A percentile compares a stretch with the other conserved stretches of the same genome.
Evolutionary conservation across 1,284 basidiomycete species (phyloP).

Genomic region (Gastroboletus turbinatus): DNA sequence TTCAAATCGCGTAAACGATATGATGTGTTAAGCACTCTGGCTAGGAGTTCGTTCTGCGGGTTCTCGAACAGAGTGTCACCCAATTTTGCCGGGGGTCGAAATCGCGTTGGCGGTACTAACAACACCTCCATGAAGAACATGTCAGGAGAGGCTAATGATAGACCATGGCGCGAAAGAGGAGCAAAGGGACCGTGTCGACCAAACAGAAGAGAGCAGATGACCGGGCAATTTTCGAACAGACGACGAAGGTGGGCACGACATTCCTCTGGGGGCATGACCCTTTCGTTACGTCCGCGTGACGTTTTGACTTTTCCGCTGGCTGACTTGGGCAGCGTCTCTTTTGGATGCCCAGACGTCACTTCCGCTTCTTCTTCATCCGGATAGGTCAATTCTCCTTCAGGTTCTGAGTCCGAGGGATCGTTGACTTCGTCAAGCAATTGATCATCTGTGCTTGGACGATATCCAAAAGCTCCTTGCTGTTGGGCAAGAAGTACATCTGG

Average conservation of each 20-base stretch:
- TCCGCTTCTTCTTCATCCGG: conserved; percentile 50
- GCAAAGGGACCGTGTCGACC: conserved; percentile 90
- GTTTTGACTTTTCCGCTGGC: conserved; percentile 80
- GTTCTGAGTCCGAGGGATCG: conserved; percentile 43
- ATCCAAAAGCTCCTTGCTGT: conserved; percentile 35
- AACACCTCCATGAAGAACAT: conserved; percentile 98
- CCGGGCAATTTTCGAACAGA: conserved; percentile 83
- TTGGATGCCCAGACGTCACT: conserved; percentile 11
- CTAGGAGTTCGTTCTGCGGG: conserved; percentile 93
- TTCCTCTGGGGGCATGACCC: conserved; percentile 88
- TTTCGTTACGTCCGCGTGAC: conserved; percentile 77
- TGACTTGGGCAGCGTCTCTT: conserved; percentile 53
- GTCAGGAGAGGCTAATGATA: conserved; percentile 79
- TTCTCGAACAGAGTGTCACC: conserved; percentile 95
- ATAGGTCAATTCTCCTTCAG: conserved; percentile 44
- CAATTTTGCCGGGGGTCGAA: conserved; percentile 92
- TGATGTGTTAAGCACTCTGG: conserved; percentile 80
- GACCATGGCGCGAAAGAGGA: conserved; percentile 49
- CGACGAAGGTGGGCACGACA: conserved; percentile 91
- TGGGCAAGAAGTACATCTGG: conserved; percentile 68
- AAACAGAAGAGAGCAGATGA: conserved; percentile 86
- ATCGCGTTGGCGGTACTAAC: conserved; percentile 91
- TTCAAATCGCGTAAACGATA: conserved; percentile 83
- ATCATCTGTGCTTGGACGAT: conserved; percentile 29
- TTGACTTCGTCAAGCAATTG: conserved; percentile 47